Percentiles rank a stretch among this genome's conserved stretches.
phyloP scores from a whole-genome alignment of 2,329 filamentous ascomycete genomes.

The Tolypocladium album region DNA sequence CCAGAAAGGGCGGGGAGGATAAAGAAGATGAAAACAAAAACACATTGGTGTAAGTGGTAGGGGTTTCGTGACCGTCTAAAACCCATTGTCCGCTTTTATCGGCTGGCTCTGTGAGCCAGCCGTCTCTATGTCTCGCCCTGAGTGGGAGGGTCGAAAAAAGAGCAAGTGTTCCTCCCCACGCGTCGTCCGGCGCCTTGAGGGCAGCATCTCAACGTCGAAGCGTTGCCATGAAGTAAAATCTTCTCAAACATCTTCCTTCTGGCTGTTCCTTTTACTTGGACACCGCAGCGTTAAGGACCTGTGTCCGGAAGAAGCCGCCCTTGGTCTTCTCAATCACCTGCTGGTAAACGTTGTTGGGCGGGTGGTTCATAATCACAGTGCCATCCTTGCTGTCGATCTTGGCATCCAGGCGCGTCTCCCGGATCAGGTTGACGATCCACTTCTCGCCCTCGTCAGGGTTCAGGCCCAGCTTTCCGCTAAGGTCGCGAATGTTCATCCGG shows the following conservation, averaged over 20 bases:
- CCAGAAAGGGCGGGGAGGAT: constrained; percentile 11
- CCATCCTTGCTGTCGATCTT: constrained; percentile 99
- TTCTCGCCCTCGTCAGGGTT: constrained; percentile 96
- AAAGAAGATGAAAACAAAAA: constrained; percentile 10
- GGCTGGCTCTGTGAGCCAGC: neutral
- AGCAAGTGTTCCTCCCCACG: neutral
- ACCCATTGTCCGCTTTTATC: neutral
- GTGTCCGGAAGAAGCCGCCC: constrained; percentile 96
- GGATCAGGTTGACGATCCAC: constrained; percentile 99
- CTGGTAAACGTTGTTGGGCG: constrained; percentile 95
- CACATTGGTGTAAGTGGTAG: neutral
- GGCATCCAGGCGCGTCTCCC: constrained; percentile 91
- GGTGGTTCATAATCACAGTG: constrained; percentile 99
- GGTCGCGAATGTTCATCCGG: constrained; percentile 94
- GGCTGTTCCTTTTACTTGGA: constrained; percentile 31
- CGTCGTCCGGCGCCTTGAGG: neutral
- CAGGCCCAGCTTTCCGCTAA: constrained; percentile 83
- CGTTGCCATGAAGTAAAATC: neutral
- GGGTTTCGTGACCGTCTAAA: neutral
- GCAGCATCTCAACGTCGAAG: neutral
- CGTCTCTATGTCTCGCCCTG: neutral
- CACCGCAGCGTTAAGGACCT: constrained; percentile 69
- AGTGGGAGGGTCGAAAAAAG: neutral
- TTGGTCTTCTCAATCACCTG: constrained; percentile 99
- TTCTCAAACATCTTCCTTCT: neutral